Evolutionary conservation across 495 filamentous ascomycete genomes (phyloP).

Genomic region (Talaromyces liani): DNA sequence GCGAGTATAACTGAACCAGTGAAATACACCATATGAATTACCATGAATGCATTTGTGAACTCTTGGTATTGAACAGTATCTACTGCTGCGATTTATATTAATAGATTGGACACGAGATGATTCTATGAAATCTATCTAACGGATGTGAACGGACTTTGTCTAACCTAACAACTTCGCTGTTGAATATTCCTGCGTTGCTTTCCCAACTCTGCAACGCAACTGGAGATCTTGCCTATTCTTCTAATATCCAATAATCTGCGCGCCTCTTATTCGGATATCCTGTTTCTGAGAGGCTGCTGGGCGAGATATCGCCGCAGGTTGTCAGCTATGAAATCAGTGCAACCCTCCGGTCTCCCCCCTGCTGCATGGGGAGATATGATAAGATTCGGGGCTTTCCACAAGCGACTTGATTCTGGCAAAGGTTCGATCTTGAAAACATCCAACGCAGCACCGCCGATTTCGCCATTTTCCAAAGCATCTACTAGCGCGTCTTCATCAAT

Average conservation of each 20-base stretch:
- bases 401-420: constrained; percentile 31
- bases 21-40: too few relatives aligned
- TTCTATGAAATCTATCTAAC: neutral
- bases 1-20: too few relatives aligned
- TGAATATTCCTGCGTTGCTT: neutral
- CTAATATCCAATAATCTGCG: neutral
- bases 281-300: constrained; percentile 44
- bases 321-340: constrained; percentile 43
- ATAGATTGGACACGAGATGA: neutral
- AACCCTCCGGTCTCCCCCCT: constrained; percentile 51
- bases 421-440: constrained; percentile 61
- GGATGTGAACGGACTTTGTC: neutral
- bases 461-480: constrained; percentile 49
- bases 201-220: neutral
- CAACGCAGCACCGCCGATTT: constrained; percentile 51
- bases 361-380: constrained; percentile 63
- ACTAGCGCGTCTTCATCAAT: constrained; percentile 65
- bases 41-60: too few relatives aligned
- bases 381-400: constrained; percentile 44
- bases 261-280: constrained; percentile 22
- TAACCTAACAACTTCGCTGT: neutral
- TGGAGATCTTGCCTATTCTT: neutral
- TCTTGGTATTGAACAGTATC: too few relatives aligned
- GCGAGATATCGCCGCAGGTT: constrained; percentile 47
- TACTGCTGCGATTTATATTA: neutral